Evolutionary conservation across 225 moss, liverwort and hornwort species (phyloP), one percentile per base, ranked within the genome.

Genomic region (Anthoceros angustus): DNA sequence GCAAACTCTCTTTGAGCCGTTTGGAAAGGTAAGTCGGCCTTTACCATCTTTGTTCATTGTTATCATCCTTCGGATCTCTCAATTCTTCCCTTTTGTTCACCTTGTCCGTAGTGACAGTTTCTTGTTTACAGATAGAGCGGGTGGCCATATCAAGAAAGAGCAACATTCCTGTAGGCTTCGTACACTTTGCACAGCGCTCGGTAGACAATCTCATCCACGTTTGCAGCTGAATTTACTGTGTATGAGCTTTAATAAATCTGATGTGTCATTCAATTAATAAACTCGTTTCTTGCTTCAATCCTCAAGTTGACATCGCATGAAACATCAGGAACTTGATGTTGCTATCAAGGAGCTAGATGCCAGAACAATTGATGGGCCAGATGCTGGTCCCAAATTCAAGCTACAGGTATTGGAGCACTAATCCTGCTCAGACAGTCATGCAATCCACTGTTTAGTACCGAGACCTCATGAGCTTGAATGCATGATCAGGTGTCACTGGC

Each of bases 111-210:
- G 66, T 68, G 64, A 70, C 39, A 63, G 39, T 64, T 43, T 48
- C 12, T 23, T 42, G 64, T 43, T 63, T 71, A 63, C 71, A 71
- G 71, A 55, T 71, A 63, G 71, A 71, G n/a, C 42, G 71, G 18
- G 50, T 71, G 41, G 71, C 71, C 39, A 63, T 71, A 49, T 63
- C 63, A 45, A 71, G 71, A 41, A 71, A 65, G 55, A 63, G 64
- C 71, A 65, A 66, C 65, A 40, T 63, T 41, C 71, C 71, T 45
- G 71, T 71, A 41, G 71, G 71, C 40, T 71, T 71, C 50, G 48
- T 71, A 41, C 71, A 71, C 71, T 71, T 71, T 32, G 21, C 65
- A 60, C 71, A 71, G 49, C 64, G 71, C 12, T 66, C 71, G 25
- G 71, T 70, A 46, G n/a, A n/a, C 32, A 32, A 4, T 32, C 32